Percentiles rank a stretch among this genome's conserved stretches.
Evolutionary conservation across 1,284 basidiomycete species (phyloP).

Genomic region (Prillingera fragicola): DNA sequence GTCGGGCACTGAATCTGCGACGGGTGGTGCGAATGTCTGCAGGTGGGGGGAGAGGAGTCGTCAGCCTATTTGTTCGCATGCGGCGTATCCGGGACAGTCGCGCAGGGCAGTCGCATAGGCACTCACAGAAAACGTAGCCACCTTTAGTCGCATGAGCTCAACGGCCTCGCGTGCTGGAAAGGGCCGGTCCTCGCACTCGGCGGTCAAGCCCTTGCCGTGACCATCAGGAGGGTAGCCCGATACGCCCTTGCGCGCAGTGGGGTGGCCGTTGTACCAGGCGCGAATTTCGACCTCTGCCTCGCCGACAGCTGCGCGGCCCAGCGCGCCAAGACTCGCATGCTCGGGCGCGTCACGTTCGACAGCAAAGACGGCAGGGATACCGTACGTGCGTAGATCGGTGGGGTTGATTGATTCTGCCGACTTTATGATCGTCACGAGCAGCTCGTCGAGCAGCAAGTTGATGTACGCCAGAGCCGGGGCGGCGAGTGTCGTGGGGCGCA

Average conservation of each 20-base stretch:
- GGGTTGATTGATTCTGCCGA: constrained; percentile 69
- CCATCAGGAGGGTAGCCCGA: constrained; percentile 30
- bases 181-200: constrained; percentile 4
- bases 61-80: not conserved
- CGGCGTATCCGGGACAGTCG: not conserved
- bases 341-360: constrained; percentile 34
- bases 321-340: constrained; percentile 42
- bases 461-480: constrained; percentile 66
- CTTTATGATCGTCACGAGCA: constrained; percentile 66
- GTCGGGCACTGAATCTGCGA: too few species aligned
- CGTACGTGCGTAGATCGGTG: constrained; percentile 62
- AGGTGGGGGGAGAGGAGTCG: too few species aligned
- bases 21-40: constrained; percentile 37
- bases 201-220: constrained; percentile 28
- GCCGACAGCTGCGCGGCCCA: constrained; percentile 82
- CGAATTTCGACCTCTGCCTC: constrained; percentile 86
- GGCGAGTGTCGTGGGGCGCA: constrained; percentile 78
- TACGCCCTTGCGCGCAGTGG: constrained; percentile 20
- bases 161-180: constrained; percentile 39
- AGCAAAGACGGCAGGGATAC: constrained; percentile 66
- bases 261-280: constrained; percentile 61
- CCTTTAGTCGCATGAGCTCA: constrained; percentile 40
- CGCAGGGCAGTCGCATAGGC: not conserved
- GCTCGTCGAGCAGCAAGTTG: constrained; percentile 82
- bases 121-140: constrained; percentile 43